Evolutionary conservation across 257 asterid genomes (phyloP), one percentile per base, ranked within the genome.

Genomic region (Solanum sitiens): DNA sequence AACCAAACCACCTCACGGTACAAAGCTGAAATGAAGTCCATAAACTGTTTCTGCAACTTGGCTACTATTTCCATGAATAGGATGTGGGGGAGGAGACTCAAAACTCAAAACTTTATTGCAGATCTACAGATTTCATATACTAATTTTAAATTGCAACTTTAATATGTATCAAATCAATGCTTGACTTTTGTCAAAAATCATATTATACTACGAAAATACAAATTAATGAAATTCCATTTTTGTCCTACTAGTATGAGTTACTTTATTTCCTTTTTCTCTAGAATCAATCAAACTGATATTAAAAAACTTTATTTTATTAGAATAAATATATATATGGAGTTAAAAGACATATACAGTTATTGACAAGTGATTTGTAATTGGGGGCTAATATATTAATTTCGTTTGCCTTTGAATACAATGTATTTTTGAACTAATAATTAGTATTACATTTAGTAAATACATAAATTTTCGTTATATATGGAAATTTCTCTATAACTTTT

Each of bases 1-100:
- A 61, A 25, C 15, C 15, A 21, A 85, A 16, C 35, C n/a, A 91
- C 93, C 91, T 89, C 93, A 16, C 45, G 89, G 83, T 86, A 89
- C 65, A 91, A 89, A 83, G 93, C 84, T 74, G 70, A 45, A 21
- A 87, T 71, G 89, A 74, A 91, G 13, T 88, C 90, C 50, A 86
- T 80, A 72, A 59, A 91, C 32, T 89, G 89, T 59, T 88, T 89
- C 88, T 89, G 93, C 89, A 91, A 88, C 83, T 89, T 87, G 6
- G 82, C 89, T 25, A 89, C 79, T 40, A 83, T 56, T 39, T 87
- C 90, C 91, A 89, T 91, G 39, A 37, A 37, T 37, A 5, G 5
- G 56, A 30, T 50, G 61, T 45, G 85, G 40, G 25, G 72, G 39
- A 37, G 39, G 6, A 37, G 39, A 42, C 39, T 42, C n/a, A 45